Conservation (phyloP, 108 stramenopile species). For the Fragilaria radians region DNA sequence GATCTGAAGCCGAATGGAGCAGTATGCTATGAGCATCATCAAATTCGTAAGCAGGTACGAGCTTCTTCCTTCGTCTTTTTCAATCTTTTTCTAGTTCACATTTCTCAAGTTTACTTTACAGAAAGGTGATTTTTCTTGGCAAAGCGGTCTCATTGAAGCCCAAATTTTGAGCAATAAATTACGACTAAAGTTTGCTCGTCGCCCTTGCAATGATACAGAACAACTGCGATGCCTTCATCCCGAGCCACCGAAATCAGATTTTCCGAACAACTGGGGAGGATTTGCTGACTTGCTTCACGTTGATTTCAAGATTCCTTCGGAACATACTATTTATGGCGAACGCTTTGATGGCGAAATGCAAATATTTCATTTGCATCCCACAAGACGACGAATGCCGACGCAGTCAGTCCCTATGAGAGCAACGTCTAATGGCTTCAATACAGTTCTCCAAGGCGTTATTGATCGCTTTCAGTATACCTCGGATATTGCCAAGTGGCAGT, state of each 20-base stretch:
- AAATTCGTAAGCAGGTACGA: conserved; percentile 35
- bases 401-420: conserved; percentile 28
- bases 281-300: conserved; percentile 52
- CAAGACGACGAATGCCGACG: conserved; percentile 22
- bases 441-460: conserved; percentile 29
- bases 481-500: conserved; percentile 23
- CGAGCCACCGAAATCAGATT: conserved; percentile 60
- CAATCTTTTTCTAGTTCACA: background rate
- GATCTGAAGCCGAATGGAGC: conserved; percentile 48
- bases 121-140: conserved; percentile 34
- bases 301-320: conserved; percentile 78
- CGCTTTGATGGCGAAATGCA: conserved; percentile 78
- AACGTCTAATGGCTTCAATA: conserved; percentile 23
- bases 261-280: conserved; percentile 61
- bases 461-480: conserved; percentile 48
- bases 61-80: too few relatives aligned
- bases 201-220: conserved; percentile 28
- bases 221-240: conserved; percentile 21
- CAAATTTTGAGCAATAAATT: conserved; percentile 25
- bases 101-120: background rate
- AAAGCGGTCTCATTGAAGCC: conserved; percentile 11
- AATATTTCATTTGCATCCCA: conserved; percentile 53
- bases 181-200: conserved; percentile 25
- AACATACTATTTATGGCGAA: conserved; percentile 64
- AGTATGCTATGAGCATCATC: conserved; percentile 40